Conservation (phyloP, 2,329 filamentous ascomycete species). For the Raffaelea deltoideospora region DNA sequence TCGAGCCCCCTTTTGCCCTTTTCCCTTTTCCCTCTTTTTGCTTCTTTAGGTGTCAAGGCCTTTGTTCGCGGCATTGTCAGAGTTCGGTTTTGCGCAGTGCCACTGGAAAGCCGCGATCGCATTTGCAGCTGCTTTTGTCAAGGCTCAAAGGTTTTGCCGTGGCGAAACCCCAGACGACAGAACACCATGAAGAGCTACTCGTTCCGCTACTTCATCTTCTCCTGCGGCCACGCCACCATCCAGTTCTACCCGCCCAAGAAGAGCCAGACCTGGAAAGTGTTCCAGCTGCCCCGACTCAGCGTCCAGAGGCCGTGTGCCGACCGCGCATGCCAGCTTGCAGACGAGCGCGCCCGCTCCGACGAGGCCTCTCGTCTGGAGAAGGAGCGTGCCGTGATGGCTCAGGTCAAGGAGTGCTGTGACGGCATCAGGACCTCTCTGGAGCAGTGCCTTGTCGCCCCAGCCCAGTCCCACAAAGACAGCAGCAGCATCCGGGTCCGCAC, state of each 20-base stretch:
- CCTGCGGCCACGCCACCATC: slow-evolving; percentile 3
- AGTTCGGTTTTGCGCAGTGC: not conserved
- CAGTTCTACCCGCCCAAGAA: not conserved
- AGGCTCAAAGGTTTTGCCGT: not conserved
- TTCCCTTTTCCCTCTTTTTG: not conserved
- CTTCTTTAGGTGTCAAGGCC: not conserved
- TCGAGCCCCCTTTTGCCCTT: no score
- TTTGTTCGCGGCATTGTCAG: not conserved
- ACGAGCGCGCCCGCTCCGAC: not conserved
- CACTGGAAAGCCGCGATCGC: no score
- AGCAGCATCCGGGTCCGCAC: not conserved
- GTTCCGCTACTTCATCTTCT: slow-evolving; percentile 4
- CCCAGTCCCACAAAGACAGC: not conserved
- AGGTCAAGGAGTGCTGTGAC: not conserved
- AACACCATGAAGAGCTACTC: not conserved
- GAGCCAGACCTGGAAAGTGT: not conserved
- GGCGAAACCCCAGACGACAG: not conserved
- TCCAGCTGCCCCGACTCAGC: not conserved
- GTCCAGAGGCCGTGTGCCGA: not conserved
- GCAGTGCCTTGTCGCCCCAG: not conserved
- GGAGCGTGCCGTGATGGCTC: not conserved
- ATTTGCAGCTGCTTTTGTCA: not conserved
- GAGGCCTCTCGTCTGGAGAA: no score
- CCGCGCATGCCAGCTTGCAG: not conserved
- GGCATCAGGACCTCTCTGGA: not conserved